phyloP scores from a whole-genome alignment of 2,329 filamentous ascomycete genomes.

The Aspergillus viridinutans region DNA sequence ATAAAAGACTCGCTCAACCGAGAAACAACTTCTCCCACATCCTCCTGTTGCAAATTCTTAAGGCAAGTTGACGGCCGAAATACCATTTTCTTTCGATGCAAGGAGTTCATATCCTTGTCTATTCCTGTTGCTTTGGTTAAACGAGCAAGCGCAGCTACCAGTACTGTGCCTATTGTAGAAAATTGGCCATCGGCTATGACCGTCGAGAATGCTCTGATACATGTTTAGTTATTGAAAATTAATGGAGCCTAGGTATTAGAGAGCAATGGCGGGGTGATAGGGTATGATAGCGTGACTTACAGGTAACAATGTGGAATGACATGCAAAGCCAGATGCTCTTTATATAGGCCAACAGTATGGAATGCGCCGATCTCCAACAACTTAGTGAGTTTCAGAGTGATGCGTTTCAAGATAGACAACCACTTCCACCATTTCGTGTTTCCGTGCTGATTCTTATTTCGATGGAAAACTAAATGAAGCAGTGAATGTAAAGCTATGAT shows the following conservation, averaged over 20 bases:
- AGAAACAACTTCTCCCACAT: slow-evolving; percentile 22
- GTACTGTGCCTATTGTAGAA: slow-evolving; percentile 64
- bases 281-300: slow-evolving; percentile 24
- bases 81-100: not conserved
- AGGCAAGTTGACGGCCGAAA: not conserved
- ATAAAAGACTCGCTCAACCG: slow-evolving; percentile 10
- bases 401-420: slow-evolving; percentile 67
- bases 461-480: slow-evolving; percentile 70
- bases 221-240: slow-evolving; percentile 6
- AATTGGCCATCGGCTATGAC: slow-evolving; percentile 69
- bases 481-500: slow-evolving; percentile 32
- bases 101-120: slow-evolving; percentile 20
- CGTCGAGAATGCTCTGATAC: slow-evolving; percentile 56
- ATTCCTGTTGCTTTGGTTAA: slow-evolving; percentile 45
- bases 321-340: slow-evolving; percentile 26
- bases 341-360: slow-evolving; percentile 21
- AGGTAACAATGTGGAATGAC: slow-evolving; percentile 41
- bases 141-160: slow-evolving; percentile 62
- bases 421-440: slow-evolving; percentile 75
- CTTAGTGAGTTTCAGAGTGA: slow-evolving; percentile 53
- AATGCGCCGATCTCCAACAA: slow-evolving; percentile 35
- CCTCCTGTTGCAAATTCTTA: slow-evolving; percentile 13
- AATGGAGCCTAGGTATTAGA: not conserved
- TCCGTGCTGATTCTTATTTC: slow-evolving; percentile 89
- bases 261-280: not conserved